These are phyloP conservation scores for Ophiostoma sp. DNA, from an alignment of 2,329 filamentous ascomycete species.

Conservation along the genomic window DNA sequence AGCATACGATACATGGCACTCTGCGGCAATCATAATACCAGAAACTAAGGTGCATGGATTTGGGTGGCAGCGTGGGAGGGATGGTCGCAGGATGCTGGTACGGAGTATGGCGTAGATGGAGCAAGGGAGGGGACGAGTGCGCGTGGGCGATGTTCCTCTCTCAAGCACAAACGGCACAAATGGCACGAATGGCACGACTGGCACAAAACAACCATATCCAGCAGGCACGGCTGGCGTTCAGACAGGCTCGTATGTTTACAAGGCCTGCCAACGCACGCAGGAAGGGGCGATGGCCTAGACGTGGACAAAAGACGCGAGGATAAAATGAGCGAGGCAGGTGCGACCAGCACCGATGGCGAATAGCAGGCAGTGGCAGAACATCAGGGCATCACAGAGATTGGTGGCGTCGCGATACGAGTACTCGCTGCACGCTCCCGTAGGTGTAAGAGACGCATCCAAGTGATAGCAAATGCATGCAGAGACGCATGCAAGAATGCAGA, in stretches of 20 bases:
- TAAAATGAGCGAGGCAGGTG: not conserved
- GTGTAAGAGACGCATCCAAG: not conserved
- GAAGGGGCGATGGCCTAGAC: too few species aligned
- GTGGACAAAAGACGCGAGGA: not conserved
- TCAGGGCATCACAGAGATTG: constrained; percentile 5
- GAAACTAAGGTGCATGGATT: not conserved
- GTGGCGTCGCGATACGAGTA: not conserved
- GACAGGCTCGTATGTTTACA: too few species aligned
- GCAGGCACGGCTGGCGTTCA: too few species aligned
- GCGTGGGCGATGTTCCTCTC: too few species aligned
- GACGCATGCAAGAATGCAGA: too few species aligned
- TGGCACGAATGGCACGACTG: too few species aligned
- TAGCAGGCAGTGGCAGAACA: not conserved
- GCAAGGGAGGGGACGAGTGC: not conserved
- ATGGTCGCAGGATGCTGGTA: not conserved
- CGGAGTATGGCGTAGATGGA: not conserved
- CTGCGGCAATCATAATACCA: not conserved
- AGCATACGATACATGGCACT: not conserved
- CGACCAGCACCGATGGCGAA: not conserved
- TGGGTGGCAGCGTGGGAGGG: too few species aligned
- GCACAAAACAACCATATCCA: too few species aligned
- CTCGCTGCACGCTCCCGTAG: not conserved
- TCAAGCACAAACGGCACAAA: too few species aligned
- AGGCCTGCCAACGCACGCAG: too few species aligned
- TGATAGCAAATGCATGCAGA: not conserved